Evolutionary conservation across 2,329 filamentous ascomycete genomes (phyloP), one percentile per base, ranked within the genome.

Genomic region (Aspergillus caelatus): DNA sequence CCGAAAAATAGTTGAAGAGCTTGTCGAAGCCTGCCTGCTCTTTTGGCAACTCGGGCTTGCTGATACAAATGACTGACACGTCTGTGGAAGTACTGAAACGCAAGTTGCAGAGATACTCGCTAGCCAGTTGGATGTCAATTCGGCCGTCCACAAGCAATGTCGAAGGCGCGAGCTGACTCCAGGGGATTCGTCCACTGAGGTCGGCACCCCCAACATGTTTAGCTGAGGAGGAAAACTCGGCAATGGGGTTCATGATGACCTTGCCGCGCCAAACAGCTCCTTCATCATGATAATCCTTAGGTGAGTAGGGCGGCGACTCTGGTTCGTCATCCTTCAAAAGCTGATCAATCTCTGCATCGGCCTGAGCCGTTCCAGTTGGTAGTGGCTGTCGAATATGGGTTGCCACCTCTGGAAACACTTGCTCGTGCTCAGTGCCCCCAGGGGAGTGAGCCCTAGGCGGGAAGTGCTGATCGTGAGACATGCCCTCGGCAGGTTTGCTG

Each of bases 281-380:
- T 67, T 94, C 86, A 2, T 84, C 87, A 0, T 86, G 82, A 65
- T 89, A 88, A 66, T 95, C 92, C 2, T 89, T 89, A 0, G 93
- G 92, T 0, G 92, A 94, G 75, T 96, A 96, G 0, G 91, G 91
- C 1, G 91, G 91, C 1, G 91, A 94, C 54, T 91, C 91, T 32
- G 89, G 89, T 61, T 92, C 91, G 64, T 97, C 88, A 64, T 91
- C 93, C 71, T 94, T 87, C 9, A 98, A 86, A 69, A 99, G 83
- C 46, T 93, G 88, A 75, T 99, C 95, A 23, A 99, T 92, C 64
- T 98, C 95, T 3, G 91, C 87, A 76, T 99, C 94, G 16, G 91
- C 88, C 74, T 81, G 70, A 67, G 82, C 77, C 72, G 85, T 77
- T 62, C 78, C 75, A 57, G 85, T 82, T 67, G 84, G 71, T 21